Evolutionary conservation across 2,329 filamentous ascomycete species (phyloP), one percentile per base, ranked within the genome.

Genomic region (Ceratocystis lukuohia): DNA sequence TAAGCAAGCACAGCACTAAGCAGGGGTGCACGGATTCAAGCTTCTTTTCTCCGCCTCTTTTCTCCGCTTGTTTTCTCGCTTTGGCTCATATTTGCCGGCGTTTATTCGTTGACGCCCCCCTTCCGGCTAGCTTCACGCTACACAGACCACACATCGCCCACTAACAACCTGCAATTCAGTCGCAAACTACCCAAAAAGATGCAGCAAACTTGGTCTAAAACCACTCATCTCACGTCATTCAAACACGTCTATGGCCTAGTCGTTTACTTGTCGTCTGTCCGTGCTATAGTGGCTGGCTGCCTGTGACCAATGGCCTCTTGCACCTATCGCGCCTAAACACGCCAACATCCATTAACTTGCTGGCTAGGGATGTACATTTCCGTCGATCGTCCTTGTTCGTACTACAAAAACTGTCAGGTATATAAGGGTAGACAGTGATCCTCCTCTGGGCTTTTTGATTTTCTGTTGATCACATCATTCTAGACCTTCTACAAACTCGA

Each of bases 401-500:
- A 20, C 28, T 33, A 59, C 30, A 28, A 37, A 59, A 59, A n/a
- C 0, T 5, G 33, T 8, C 25, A 37, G 6, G 6, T 59, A 59
- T 59, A 59, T 59, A 59, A 59, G 33, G 12, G 33, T 33, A 17
- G 56, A 37, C 56, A 17, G n/a, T 37, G 56, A 59, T 59, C 56
- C 56, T 20, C 56, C n/a, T 59, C 17, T 8, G 4, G 8, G 5
- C 17, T 5, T 59, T 20, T 59, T 28, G 28, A 37, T 59, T 59
- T 59, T 33, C 56, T 59, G 56, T 59, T 59, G 56, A 59, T 59
- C 28, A 37, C 28, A 59, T 28, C 56, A 59, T 59, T 59, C 56
- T n/a, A 59, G 17, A 22, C 56, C 8, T 59, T 37, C 56, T 15
- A 59, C 17, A 20, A n/a, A n/a, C 22, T 5, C 22, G n/a, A 59